These are phyloP conservation scores for Mollisia scopiformis DNA, from an alignment of 2,329 filamentous ascomycete species.

Conservation along the genomic window DNA sequence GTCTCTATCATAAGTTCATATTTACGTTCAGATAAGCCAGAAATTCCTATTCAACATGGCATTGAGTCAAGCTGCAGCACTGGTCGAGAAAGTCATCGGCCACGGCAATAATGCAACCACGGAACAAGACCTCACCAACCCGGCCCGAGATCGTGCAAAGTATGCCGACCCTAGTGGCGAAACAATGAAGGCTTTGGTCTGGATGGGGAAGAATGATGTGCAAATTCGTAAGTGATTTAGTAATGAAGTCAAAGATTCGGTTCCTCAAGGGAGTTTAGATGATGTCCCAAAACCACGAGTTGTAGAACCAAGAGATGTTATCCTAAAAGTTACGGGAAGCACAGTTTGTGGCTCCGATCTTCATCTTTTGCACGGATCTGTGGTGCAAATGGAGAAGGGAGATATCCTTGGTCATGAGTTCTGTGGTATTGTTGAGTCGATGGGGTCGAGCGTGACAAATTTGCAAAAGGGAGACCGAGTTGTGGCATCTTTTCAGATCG, in stretches of 20 bases:
- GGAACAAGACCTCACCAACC: conserved; percentile 70
- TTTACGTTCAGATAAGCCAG: background rate
- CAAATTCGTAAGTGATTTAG: conserved; percentile 57
- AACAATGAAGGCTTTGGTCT: conserved; percentile 79
- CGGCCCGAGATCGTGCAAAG: conserved; percentile 51
- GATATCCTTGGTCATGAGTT: conserved; percentile 59
- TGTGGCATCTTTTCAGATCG: conserved; percentile 86
- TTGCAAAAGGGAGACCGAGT: conserved; percentile 68
- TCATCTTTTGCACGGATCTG: conserved; percentile 40
- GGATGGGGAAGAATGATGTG: conserved; percentile 82
- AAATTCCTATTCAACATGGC: conserved; percentile 56
- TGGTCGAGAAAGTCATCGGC: conserved; percentile 68
- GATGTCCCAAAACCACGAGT: conserved; percentile 72
- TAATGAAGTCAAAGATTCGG: background rate
- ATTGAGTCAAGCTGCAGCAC: conserved; percentile 67
- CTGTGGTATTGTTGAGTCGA: conserved; percentile 49
- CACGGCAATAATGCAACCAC: conserved; percentile 68
- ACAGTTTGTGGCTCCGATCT: conserved; percentile 42
- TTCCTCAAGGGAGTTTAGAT: no score
- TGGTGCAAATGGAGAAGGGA: conserved; percentile 51
- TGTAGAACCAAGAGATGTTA: conserved; percentile 75
- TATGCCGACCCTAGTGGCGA: conserved; percentile 54
- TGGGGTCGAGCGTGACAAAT: conserved; percentile 55
- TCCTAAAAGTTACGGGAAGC: conserved; percentile 69
- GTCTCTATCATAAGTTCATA: background rate